phyloP scores from a whole-genome alignment of 2,329 filamentous ascomycete genomes.

The Xylariales sp. region DNA sequence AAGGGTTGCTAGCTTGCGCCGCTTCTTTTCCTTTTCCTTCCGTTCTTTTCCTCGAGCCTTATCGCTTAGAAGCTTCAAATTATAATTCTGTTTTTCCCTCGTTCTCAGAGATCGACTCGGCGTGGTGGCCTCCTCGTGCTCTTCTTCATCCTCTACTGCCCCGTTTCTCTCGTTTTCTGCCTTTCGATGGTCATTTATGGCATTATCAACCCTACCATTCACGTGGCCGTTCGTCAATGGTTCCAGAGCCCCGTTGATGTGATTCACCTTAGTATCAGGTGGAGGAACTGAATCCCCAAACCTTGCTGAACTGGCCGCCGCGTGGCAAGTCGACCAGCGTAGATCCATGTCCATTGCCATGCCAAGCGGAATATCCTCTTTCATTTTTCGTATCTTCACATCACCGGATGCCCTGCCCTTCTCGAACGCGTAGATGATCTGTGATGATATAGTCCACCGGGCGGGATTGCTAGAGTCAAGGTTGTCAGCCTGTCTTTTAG shows the following conservation, averaged over 20 bases:
- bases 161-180: slow-evolving; percentile 42
- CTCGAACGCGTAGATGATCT: slow-evolving; percentile 47
- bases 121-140: slow-evolving; percentile 62
- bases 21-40: slow-evolving; percentile 60
- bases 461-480: slow-evolving; percentile 43
- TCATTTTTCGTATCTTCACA: slow-evolving; percentile 46
- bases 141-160: slow-evolving; percentile 51
- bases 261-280: slow-evolving; percentile 58
- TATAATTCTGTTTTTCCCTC: slow-evolving; percentile 66
- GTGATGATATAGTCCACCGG: slow-evolving; percentile 47
- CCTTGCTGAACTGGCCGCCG: slow-evolving; percentile 40
- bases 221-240: slow-evolving; percentile 51
- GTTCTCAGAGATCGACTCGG: slow-evolving; percentile 63
- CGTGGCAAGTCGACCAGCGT: slow-evolving; percentile 47
- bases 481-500: slow-evolving; percentile 45
- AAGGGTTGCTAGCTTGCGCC: slow-evolving; percentile 47
- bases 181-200: slow-evolving; percentile 41
- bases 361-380: slow-evolving; percentile 42
- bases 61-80: slow-evolving; percentile 69
- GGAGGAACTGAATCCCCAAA: slow-evolving; percentile 55
- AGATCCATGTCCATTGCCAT: slow-evolving; percentile 50
- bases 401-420: slow-evolving; percentile 46
- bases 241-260: slow-evolving; percentile 51
- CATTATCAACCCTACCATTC: slow-evolving; percentile 46
- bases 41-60: slow-evolving; percentile 65